phyloP scores from a whole-genome alignment of 2,329 filamentous ascomycete genomes.

The Fusarium sublunatum region DNA sequence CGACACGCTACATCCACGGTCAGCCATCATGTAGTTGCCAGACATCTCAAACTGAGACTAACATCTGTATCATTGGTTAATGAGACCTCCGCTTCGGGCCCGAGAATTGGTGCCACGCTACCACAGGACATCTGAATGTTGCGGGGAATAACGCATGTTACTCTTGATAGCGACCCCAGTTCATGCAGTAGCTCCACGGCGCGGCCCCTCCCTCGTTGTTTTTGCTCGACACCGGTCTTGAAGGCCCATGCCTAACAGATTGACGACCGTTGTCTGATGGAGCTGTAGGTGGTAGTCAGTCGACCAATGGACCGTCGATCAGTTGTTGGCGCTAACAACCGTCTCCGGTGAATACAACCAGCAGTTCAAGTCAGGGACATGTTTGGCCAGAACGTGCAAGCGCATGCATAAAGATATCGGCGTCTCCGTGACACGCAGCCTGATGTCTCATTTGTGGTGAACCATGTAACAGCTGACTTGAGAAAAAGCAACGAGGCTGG shows the following conservation, averaged over 20 bases:
- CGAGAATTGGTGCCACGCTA: conserved; percentile 30
- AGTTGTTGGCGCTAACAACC: conserved; percentile 36
- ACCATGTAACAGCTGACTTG: conserved; percentile 9
- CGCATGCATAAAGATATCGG: conserved; percentile 5
- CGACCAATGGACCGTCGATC: conserved; percentile 34
- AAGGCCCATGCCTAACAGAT: not conserved
- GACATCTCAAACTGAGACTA: conserved; percentile 13
- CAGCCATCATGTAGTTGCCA: conserved; percentile 21
- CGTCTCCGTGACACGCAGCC: not conserved
- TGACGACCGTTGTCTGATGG: no score
- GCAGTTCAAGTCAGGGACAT: no score
- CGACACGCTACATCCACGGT: conserved; percentile 29
- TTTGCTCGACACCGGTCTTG: conserved; percentile 25
- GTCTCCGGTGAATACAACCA: not conserved
- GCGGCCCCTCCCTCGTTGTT: conserved; percentile 23
- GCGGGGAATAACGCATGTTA: conserved; percentile 1
- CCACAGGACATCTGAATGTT: conserved; percentile 12
- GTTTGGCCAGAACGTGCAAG: conserved; percentile 17
- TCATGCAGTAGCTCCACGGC: conserved; percentile 26
- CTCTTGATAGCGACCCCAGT: conserved; percentile 20
- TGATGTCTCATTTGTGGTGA: conserved; percentile 1
- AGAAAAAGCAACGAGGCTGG: conserved; percentile 4
- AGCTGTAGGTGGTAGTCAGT: not conserved
- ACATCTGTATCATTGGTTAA: conserved; percentile 12
- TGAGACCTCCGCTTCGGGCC: not conserved